Conservation (phyloP, 306 rosid genomes). For the Ammopiptanthus mongolicus region DNA sequence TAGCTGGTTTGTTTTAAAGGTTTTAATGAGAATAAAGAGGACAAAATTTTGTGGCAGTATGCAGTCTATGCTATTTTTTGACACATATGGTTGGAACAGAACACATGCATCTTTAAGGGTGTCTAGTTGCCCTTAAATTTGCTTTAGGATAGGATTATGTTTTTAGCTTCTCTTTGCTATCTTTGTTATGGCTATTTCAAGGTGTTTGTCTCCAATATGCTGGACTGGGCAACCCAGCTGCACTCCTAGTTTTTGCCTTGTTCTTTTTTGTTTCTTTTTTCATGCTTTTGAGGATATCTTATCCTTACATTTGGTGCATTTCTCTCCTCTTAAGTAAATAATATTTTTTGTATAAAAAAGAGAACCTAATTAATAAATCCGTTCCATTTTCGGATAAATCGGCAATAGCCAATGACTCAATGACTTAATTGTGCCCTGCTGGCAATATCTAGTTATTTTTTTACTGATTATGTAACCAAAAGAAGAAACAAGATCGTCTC, state of each 20-base stretch:
- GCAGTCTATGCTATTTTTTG: conserved; percentile 3
- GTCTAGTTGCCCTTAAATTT: background rate
- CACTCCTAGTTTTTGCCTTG: background rate
- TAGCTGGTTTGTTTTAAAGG: background rate
- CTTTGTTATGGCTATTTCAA: background rate
- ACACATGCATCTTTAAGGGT: background rate
- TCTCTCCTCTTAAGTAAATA: background rate
- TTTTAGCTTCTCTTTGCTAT: background rate
- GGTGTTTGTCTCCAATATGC: background rate
- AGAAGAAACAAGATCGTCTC: background rate
- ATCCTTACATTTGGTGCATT: background rate
- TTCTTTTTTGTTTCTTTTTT: background rate
- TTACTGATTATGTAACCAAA: background rate
- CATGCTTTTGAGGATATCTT: background rate
- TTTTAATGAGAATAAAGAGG: background rate
- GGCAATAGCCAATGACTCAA: background rate
- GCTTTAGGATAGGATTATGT: background rate
- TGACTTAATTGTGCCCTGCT: background rate
- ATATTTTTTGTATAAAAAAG: background rate
- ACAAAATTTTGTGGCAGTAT: background rate
- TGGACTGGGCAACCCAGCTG: background rate
- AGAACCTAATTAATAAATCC: background rate
- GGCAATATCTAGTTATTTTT: background rate
- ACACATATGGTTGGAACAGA: background rate
- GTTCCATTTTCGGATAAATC: background rate